Evolutionary conservation across 306 rosid genomes (phyloP).

Genomic region (Rubus idaeus): DNA sequence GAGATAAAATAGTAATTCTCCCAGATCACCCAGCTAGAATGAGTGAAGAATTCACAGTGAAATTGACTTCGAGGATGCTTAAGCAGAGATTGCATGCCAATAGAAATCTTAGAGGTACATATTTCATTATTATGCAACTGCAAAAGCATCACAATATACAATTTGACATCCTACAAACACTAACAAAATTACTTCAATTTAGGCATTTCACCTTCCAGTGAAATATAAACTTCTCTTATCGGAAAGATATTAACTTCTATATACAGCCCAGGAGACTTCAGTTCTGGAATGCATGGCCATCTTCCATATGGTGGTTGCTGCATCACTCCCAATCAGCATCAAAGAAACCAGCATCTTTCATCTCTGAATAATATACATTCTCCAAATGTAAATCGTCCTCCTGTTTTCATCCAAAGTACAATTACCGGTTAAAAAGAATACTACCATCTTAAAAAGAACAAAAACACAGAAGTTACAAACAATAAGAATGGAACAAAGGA

Average conservation of each 20-base stretch:
- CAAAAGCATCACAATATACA: not conserved
- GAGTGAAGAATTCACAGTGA: not conserved
- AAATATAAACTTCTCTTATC: slow-evolving; percentile 33
- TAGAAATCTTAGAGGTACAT: not conserved
- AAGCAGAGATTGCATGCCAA: not conserved
- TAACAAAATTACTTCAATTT: not conserved
- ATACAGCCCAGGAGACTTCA: slow-evolving; percentile 5
- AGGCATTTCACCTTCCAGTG: not conserved
- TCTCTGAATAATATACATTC: slow-evolving; percentile 84
- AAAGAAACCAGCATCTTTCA: slow-evolving; percentile 97
- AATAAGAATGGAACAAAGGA: not conserved
- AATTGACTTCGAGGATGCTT: not conserved
- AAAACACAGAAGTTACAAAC: not conserved
- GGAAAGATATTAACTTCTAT: not conserved
- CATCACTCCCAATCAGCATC: slow-evolving; percentile 82
- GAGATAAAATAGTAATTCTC: no score
- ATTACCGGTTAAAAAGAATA: not conserved
- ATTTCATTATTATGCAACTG: not conserved
- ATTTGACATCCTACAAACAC: slow-evolving; percentile 6
- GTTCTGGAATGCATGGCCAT: not conserved
- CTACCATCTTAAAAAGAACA: not conserved
- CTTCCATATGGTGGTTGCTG: slow-evolving; percentile 1
- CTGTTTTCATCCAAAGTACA: slow-evolving; percentile 34
- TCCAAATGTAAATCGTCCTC: slow-evolving; percentile 85
- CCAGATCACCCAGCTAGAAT: not conserved